Evolutionary conservation across 257 asterid genomes (phyloP).

Genomic region (Leonotis leonurus): DNA sequence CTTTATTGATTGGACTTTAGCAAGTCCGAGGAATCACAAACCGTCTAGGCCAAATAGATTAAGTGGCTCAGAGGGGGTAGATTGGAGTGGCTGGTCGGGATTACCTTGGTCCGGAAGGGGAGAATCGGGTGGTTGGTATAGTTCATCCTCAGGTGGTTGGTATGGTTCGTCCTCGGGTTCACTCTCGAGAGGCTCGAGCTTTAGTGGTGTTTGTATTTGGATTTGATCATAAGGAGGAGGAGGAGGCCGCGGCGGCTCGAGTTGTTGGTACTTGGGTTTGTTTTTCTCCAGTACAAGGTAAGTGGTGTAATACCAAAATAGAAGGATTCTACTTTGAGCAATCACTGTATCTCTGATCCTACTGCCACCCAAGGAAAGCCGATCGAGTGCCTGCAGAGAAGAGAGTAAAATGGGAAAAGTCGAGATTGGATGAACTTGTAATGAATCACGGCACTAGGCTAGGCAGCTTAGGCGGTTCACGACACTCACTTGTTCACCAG

Average conservation of each 20-base stretch:
- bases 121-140: slow-evolving; percentile 37
- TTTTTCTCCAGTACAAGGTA: slow-evolving; percentile 88
- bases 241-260: slow-evolving; percentile 58
- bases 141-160: slow-evolving; percentile 36
- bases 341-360: slow-evolving; percentile 56
- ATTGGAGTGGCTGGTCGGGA: slow-evolving; percentile 54
- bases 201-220: slow-evolving; percentile 18
- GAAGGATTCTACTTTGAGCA: slow-evolving; percentile 79
- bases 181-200: slow-evolving; percentile 43
- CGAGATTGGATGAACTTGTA: background rate
- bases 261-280: slow-evolving; percentile 80
- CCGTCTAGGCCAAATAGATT: slow-evolving; percentile 81
- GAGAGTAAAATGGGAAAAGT: background rate
- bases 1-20: slow-evolving; percentile 44
- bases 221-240: slow-evolving; percentile 30
- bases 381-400: slow-evolving; percentile 63
- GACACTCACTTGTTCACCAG: slow-evolving; percentile 86
- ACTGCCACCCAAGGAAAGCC: slow-evolving; percentile 76
- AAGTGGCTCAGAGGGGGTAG: slow-evolving; percentile 65
- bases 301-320: slow-evolving; percentile 87
- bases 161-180: slow-evolving; percentile 37
- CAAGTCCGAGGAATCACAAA: slow-evolving; percentile 62
- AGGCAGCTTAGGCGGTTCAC: background rate
- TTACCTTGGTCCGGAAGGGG: slow-evolving; percentile 70
- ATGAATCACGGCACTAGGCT: background rate